Percentiles rank a stretch among this genome's conserved stretches.
Evolutionary conservation across 192 early-diverging fungal genomes (phyloP).

Genomic region (Linnemannia hyalina): DNA sequence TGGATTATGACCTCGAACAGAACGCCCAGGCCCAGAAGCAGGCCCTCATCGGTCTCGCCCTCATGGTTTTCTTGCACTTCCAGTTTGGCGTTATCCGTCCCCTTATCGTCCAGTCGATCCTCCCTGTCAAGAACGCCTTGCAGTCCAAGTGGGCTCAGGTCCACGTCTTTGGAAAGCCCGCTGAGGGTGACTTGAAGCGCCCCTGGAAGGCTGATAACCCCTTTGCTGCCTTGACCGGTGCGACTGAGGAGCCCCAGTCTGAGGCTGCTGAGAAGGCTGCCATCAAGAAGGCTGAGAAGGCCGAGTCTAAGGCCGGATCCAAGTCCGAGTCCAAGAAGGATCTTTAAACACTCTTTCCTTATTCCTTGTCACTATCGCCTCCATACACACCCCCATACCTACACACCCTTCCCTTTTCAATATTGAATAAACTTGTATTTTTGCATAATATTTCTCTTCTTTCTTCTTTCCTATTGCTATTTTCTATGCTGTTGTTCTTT

Average conservation of each 20-base stretch:
- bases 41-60: constrained; percentile 73
- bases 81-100: constrained; percentile 92
- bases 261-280: constrained; percentile 66
- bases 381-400: background rate
- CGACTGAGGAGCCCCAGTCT: constrained; percentile 36
- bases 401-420: background rate
- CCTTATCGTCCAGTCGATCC: constrained; percentile 86
- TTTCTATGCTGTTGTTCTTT: background rate
- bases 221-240: constrained; percentile 70
- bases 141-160: constrained; percentile 83
- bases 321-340: constrained; percentile 53
- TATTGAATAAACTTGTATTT: constrained; percentile 5
- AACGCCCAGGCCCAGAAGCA: constrained; percentile 78
- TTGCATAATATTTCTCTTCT: background rate
- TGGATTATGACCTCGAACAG: constrained; percentile 84
- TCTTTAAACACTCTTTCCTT: constrained; percentile 14
- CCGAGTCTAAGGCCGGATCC: constrained; percentile 43
- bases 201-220: constrained; percentile 87
- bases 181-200: constrained; percentile 83
- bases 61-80: constrained; percentile 88
- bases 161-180: constrained; percentile 79
- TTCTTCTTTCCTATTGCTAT: background rate
- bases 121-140: constrained; percentile 80
- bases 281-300: constrained; percentile 70
- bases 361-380: background rate